Evolutionary conservation across 192 early-diverging fungal genomes (phyloP).

Genomic region (Chytriomyces confervae): DNA sequence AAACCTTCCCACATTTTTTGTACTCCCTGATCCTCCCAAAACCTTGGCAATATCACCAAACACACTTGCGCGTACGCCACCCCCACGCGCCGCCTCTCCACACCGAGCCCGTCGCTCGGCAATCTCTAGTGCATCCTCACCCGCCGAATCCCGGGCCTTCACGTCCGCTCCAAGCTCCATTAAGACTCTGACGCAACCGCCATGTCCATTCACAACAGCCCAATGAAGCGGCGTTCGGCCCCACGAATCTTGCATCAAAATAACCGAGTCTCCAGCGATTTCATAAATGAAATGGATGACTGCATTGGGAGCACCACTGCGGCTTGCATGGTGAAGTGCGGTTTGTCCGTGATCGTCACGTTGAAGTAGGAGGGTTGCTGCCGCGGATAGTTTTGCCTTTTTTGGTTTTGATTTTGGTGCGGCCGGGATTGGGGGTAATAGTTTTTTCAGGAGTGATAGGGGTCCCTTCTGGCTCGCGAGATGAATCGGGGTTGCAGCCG

Average conservation of each 20-base stretch:
- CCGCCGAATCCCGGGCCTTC: slow-evolving; percentile 22
- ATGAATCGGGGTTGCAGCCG: slow-evolving; percentile 38
- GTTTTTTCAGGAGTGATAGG: slow-evolving; percentile 23
- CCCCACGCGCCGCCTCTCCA: slow-evolving; percentile 42
- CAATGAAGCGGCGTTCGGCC: slow-evolving; percentile 45
- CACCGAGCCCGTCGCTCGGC: slow-evolving; percentile 50
- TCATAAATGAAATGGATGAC: slow-evolving; percentile 31
- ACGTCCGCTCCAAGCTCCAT: slow-evolving; percentile 35
- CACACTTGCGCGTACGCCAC: slow-evolving; percentile 41
- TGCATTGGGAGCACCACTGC: slow-evolving; percentile 37
- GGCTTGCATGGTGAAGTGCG: slow-evolving; percentile 44
- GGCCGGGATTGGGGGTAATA: not conserved
- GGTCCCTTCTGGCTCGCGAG: slow-evolving; percentile 40
- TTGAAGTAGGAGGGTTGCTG: slow-evolving; percentile 7
- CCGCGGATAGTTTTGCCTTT: no score
- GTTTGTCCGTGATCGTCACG: slow-evolving; percentile 38
- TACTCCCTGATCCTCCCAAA: slow-evolving; percentile 46
- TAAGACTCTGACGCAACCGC: slow-evolving; percentile 33
- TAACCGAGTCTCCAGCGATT: not conserved
- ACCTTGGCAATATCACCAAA: slow-evolving; percentile 51
- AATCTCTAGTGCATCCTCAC: slow-evolving; percentile 41
- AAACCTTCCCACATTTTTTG: slow-evolving; percentile 35
- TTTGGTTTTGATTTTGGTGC: not conserved
- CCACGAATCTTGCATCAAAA: slow-evolving; percentile 33
- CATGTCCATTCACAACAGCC: slow-evolving; percentile 50